Evolutionary conservation across 2,329 filamentous ascomycete species (phyloP).

Genomic region (Colletotrichum sp.): DNA sequence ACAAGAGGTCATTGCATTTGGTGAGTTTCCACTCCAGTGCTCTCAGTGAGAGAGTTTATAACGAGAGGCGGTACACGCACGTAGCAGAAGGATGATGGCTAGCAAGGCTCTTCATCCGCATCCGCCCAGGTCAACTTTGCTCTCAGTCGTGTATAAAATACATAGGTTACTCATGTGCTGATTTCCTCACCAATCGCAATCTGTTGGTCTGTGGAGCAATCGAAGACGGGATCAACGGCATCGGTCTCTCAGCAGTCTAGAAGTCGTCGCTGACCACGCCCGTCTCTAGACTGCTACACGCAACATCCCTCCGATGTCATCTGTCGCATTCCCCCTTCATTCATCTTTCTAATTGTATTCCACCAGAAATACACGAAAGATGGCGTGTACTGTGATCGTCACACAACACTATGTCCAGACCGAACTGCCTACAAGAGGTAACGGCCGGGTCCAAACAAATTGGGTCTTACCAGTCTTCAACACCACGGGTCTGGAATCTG

Average conservation of each 20-base stretch:
- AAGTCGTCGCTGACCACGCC: not conserved
- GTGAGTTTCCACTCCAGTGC: not conserved
- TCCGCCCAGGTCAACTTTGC: accelerated
- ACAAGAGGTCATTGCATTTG: not conserved
- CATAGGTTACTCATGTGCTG: not conserved
- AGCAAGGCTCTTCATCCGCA: not conserved
- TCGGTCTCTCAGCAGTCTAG: accelerated
- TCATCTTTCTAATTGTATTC: not conserved
- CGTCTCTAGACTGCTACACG: not conserved
- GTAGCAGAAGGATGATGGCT: not conserved
- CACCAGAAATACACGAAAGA: accelerated
- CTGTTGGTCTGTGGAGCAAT: not conserved
- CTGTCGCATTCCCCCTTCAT: not conserved
- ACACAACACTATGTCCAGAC: accelerated
- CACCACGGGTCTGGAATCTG: accelerated
- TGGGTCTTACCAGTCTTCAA: accelerated
- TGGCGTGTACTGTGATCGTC: accelerated
- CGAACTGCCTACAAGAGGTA: not conserved
- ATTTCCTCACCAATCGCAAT: accelerated
- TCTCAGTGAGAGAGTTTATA: not conserved
- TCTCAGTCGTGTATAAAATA: not conserved
- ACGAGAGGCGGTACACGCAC: not conserved
- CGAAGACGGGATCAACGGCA: accelerated
- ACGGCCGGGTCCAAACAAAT: accelerated
- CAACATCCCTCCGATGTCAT: not conserved